These are phyloP conservation scores for Groenewaldozyma sp. DNA, from an alignment of 1,139 yeast genomes.

Conservation along the genomic window DNA sequence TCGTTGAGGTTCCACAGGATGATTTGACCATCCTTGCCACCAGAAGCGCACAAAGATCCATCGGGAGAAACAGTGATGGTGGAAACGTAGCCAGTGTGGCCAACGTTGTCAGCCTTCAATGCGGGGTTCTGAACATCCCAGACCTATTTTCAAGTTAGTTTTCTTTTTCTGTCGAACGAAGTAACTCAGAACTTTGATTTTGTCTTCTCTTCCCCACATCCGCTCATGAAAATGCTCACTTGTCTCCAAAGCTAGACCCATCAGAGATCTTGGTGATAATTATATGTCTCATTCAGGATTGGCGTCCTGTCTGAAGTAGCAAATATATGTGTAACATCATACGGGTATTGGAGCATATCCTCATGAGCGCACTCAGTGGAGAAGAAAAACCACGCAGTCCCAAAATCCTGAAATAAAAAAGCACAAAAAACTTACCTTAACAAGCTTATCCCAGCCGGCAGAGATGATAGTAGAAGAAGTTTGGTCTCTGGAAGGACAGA, in stretches of 20 bases:
- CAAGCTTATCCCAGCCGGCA: conserved; percentile 98
- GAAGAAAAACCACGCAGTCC: conserved; percentile 12
- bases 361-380: no score
- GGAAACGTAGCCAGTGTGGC: conserved; percentile 99
- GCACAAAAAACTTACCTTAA: conserved; percentile 72
- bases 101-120: conserved; percentile 93
- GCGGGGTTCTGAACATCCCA: conserved; percentile 89
- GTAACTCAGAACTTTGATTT: no score
- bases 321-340: conserved; percentile 50
- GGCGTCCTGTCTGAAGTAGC: conserved; percentile 92
- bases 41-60: conserved; percentile 98
- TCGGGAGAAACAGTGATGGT: conserved; percentile 98
- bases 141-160: conserved; percentile 53
- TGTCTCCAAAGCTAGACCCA: conserved; percentile 20
- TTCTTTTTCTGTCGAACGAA: no score
- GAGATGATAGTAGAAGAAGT: conserved; percentile 70
- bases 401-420: conserved; percentile 10
- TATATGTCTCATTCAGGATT: conserved; percentile 86
- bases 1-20: conserved; percentile 97
- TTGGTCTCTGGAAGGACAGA: conserved; percentile 57
- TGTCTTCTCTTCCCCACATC: neutral
- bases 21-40: conserved; percentile 99
- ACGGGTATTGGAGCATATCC: no score
- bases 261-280: conserved; percentile 99
- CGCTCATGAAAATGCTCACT: neutral